A percentile compares a stretch with the other conserved stretches of the same genome.
phyloP scores from a whole-genome alignment of 1,284 basidiomycete genomes.

The Farysia itapuensis region DNA sequence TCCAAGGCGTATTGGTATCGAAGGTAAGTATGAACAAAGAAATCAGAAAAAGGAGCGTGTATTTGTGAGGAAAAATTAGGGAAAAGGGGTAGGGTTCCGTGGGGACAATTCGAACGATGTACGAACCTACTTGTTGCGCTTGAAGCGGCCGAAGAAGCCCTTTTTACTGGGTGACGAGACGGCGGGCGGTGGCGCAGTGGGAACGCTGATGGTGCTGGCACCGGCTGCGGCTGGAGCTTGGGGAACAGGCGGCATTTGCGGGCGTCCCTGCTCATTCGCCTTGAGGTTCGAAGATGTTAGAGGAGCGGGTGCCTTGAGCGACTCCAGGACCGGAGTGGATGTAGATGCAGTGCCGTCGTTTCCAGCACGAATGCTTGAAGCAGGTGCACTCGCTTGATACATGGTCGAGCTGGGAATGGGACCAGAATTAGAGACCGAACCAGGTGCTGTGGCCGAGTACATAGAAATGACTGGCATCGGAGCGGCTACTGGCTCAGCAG shows the following conservation, averaged over 20 bases:
- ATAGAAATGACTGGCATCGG: constrained; percentile 22
- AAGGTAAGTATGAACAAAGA: too few relatives aligned
- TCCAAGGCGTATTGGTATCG: too few relatives aligned
- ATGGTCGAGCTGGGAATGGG: constrained; percentile 11
- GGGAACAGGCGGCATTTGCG: constrained; percentile 32
- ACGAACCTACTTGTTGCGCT: constrained; percentile 24
- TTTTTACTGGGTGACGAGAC: constrained; percentile 8
- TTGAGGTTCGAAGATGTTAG: constrained; percentile 24
- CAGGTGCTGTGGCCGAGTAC: constrained; percentile 27
- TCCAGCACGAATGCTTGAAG: constrained; percentile 8
- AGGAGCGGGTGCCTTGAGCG: constrained; percentile 8
- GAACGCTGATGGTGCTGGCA: constrained; percentile 21
- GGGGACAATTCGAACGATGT: too few relatives aligned
- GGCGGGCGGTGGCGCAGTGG: constrained; percentile 33
- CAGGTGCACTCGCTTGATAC: constrained; percentile 26
- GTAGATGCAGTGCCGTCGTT: background rate
- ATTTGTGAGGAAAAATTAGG: background rate
- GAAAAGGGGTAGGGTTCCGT: constrained; percentile 4
- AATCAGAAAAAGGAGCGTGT: background rate
- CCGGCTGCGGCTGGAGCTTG: constrained; percentile 15
- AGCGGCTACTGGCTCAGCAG: constrained; percentile 1
- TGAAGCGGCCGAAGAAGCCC: constrained; percentile 32
- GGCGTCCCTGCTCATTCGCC: constrained; percentile 12
- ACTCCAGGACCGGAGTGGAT: background rate
- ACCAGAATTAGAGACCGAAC: constrained; percentile 4